phyloP scores from a whole-genome alignment of 129 eudicot species.

The Flaveria brownii region DNA sequence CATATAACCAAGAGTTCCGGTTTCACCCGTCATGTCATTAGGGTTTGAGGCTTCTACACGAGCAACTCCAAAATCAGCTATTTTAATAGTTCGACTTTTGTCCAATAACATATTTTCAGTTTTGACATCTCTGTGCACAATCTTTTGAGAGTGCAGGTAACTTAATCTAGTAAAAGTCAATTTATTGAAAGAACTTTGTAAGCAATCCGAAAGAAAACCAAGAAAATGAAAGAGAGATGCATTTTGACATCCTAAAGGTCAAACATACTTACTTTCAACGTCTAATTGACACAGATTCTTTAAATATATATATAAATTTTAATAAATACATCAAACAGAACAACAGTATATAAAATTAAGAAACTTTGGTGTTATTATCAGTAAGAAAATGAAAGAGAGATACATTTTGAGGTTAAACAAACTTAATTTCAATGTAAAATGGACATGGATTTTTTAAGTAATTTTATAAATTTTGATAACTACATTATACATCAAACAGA shows the following conservation, averaged over 20 bases:
- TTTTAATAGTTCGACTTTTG: slow-evolving; percentile 76
- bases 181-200: not conserved
- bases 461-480: not conserved
- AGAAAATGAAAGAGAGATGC: not conserved
- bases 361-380: not conserved
- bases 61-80: slow-evolving; percentile 97
- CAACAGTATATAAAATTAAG: not conserved
- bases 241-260: slow-evolving; percentile 24
- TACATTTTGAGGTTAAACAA: slow-evolving; percentile 21
- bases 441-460: not conserved
- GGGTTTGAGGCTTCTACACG: slow-evolving; percentile 98
- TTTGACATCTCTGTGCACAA: slow-evolving; percentile 92
- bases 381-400: not conserved
- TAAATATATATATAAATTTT: not conserved
- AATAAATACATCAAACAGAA: slow-evolving; percentile 12
- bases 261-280: not conserved
- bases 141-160: slow-evolving; percentile 87
- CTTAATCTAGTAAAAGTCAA: slow-evolving; percentile 51
- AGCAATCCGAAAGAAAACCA: not conserved
- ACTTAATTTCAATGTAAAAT: not conserved
- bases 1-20: slow-evolving; percentile 97
- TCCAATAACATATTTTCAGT: slow-evolving; percentile 93
- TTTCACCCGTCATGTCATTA: slow-evolving; percentile 97
- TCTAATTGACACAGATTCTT: not conserved
- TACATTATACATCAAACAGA: slow-evolving; percentile 5